phyloP scores from a whole-genome alignment of 2,329 filamentous ascomycete species.

The Fusarium proliferatum region DNA sequence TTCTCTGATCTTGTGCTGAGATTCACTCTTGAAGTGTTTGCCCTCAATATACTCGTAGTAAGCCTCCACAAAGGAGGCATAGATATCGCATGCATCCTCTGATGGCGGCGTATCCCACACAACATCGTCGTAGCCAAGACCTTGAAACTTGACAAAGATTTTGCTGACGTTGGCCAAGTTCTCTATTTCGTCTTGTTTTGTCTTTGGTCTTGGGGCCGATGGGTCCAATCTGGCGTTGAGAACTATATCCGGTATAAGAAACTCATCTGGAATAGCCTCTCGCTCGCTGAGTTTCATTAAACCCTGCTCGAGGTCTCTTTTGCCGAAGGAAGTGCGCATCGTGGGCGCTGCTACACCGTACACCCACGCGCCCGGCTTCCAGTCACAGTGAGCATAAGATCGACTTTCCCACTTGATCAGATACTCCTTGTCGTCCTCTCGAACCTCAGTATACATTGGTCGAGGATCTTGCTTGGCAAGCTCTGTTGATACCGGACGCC shows the following conservation, averaged over 20 bases:
- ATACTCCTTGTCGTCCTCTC: conserved; percentile 83
- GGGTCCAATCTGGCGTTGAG: conserved; percentile 75
- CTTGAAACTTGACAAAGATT: conserved; percentile 91
- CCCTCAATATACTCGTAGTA: conserved; percentile 89
- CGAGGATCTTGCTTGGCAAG: conserved; percentile 5
- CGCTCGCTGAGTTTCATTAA: conserved; percentile 73
- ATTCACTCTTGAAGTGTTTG: conserved; percentile 71
- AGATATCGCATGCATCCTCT: conserved; percentile 72
- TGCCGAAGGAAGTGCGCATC: conserved; percentile 82
- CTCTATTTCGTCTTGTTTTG: conserved; percentile 75
- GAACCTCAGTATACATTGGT: conserved; percentile 57
- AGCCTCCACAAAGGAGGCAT: conserved; percentile 82
- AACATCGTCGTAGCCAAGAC: conserved; percentile 87
- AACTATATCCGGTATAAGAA: conserved; percentile 87
- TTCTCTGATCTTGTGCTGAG: conserved; percentile 70
- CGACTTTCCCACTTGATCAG: conserved; percentile 86
- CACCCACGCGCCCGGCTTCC: conserved; percentile 92
- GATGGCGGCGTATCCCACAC: conserved; percentile 89
- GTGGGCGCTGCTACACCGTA: conserved; percentile 72
- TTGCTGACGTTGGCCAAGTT: conserved; percentile 78
- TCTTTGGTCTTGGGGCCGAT: conserved; percentile 61
- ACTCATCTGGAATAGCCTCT: conserved; percentile 90
- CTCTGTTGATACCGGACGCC: conserved; percentile 71
- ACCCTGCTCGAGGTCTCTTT: conserved; percentile 70
- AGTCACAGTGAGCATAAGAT: conserved; percentile 85